These are phyloP conservation scores for Plectosphaerella cucumerina DNA, from an alignment of 2,329 filamentous ascomycete species.

Conservation along the genomic window DNA sequence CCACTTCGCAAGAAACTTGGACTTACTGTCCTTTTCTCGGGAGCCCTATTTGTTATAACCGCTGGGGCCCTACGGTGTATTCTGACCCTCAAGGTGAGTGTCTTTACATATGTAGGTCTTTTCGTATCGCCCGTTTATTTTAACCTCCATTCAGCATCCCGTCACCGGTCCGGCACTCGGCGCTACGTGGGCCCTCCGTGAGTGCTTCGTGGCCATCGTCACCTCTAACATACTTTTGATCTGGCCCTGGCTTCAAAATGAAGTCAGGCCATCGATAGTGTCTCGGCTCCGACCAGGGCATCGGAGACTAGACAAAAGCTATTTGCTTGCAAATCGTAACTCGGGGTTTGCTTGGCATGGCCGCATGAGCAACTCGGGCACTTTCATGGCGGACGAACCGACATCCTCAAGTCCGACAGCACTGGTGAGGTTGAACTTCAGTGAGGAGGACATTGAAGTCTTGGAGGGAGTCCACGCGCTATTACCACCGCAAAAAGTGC, in stretches of 20 bases:
- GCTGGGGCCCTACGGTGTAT: conserved; percentile 30
- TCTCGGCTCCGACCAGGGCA: no score
- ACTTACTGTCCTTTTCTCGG: conserved; percentile 32
- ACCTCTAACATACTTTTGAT: conserved; percentile 14
- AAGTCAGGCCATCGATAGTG: no score
- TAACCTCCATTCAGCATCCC: conserved; percentile 6
- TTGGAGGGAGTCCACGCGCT: no score
- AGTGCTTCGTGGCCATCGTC: conserved; percentile 13
- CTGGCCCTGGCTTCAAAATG: conserved; percentile 2
- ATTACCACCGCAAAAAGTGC: no score
- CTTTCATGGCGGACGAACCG: no score
- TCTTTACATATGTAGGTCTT: not conserved
- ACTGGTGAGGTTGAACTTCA: no score
- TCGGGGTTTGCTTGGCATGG: no score
- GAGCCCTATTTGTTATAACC: conserved; percentile 35
- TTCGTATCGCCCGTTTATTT: not conserved
- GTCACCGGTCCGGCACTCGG: conserved; percentile 6
- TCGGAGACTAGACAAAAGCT: no score
- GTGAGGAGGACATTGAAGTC: no score
- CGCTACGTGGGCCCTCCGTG: conserved; percentile 14
- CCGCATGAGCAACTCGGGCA: no score
- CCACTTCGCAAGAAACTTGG: conserved; percentile 24
- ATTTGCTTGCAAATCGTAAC: no score
- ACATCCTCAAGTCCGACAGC: no score
- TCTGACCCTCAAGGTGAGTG: conserved; percentile 21